Evolutionary conservation across 2,329 filamentous ascomycete species (phyloP).

Genomic region (Biscogniauxia mediterranea): DNA sequence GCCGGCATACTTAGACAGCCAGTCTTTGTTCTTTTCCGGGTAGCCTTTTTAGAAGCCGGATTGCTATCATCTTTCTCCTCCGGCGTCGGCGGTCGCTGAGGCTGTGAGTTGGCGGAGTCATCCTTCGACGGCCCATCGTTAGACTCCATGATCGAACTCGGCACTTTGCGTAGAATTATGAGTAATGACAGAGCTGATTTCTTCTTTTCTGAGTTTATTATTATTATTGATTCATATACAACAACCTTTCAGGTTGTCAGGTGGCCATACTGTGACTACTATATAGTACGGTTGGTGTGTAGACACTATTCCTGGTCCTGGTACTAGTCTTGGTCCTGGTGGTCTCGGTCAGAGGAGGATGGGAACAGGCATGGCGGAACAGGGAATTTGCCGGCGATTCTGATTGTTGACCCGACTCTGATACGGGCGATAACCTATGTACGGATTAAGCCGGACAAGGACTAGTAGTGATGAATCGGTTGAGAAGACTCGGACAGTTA

Average conservation of each 20-base stretch:
- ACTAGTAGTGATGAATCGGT: not conserved
- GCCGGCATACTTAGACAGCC: conserved; percentile 79
- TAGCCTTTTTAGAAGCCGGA: conserved; percentile 44
- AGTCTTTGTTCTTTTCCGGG: conserved; percentile 80
- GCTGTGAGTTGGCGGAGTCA: conserved; percentile 27
- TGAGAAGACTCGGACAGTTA: not conserved
- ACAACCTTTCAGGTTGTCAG: not conserved
- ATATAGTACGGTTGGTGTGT: not conserved
- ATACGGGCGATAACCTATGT: not conserved
- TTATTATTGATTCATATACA: not conserved
- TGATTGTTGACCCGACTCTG: not conserved
- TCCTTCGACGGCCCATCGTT: conserved; percentile 23
- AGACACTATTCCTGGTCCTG: not conserved
- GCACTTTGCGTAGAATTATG: not conserved
- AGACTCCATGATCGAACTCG: conserved; percentile 29
- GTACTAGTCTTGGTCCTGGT: not conserved
- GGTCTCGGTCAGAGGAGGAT: not conserved
- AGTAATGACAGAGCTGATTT: conserved; percentile 4
- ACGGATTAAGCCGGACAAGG: not conserved
- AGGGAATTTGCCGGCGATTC: not conserved
- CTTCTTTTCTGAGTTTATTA: not conserved
- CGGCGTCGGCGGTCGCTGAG: conserved; percentile 33
- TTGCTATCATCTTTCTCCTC: conserved; percentile 38
- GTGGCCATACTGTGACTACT: not conserved
- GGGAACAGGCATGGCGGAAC: not conserved